Evolutionary conservation across 306 rosid species (phyloP).

Genomic region (Ormosia semicastrata): DNA sequence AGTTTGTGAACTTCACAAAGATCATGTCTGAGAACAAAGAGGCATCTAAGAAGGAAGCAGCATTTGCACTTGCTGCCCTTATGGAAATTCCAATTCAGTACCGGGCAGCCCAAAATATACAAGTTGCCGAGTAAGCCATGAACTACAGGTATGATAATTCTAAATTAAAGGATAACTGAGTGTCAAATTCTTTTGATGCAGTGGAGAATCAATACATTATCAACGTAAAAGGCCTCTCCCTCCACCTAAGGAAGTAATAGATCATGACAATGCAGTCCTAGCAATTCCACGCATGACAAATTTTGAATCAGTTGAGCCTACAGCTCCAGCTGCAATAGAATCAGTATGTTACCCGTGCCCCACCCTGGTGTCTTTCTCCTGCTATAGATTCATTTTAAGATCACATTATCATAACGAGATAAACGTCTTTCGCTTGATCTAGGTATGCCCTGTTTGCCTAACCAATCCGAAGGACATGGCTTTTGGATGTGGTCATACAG

Average conservation of each 20-base stretch:
- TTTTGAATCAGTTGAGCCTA: conserved; percentile 39
- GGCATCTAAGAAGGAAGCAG: conserved; percentile 72
- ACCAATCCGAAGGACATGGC: conserved; percentile 91
- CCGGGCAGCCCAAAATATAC: conserved; percentile 55
- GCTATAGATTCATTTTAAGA: conserved; percentile 15
- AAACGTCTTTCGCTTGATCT: conserved; percentile 21
- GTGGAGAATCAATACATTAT: conserved; percentile 34
- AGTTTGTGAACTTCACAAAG: conserved; percentile 88
- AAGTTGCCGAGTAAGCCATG: conserved; percentile 40
- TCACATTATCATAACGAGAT: conserved; percentile 17
- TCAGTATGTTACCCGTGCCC: conserved; percentile 41
- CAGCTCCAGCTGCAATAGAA: conserved; percentile 49
- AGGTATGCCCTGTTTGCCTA: conserved; percentile 85
- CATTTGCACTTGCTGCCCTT: conserved; percentile 89
- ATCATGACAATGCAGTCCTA: conserved; percentile 54
- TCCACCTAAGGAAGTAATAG: conserved; percentile 66
- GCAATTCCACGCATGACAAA: conserved; percentile 36
- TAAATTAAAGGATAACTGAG: not conserved
- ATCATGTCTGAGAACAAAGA: conserved; percentile 72
- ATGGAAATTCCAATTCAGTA: conserved; percentile 94
- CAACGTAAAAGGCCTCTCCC: conserved; percentile 52
- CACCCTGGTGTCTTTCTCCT: not conserved
- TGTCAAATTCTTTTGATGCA: conserved; percentile 33
- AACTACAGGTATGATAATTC: not conserved
- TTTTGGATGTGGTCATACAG: conserved; percentile 90